Evolutionary conservation across 306 rosid species (phyloP).

Genomic region (Trichosanthes truncata): DNA sequence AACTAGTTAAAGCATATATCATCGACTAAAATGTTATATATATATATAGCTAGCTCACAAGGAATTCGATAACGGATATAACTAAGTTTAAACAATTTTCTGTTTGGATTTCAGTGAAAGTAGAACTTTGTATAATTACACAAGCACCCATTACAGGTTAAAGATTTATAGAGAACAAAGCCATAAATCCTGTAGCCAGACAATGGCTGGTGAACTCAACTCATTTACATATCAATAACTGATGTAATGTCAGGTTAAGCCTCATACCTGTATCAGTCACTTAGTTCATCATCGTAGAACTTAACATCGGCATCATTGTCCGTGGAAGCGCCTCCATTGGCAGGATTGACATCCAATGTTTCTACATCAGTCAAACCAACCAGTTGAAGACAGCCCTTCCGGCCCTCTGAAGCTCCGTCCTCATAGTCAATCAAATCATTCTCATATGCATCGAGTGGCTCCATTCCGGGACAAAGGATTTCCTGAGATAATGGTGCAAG

Average conservation of each 20-base stretch:
- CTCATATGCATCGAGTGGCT: slow-evolving; percentile 48
- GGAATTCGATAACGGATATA: not conserved
- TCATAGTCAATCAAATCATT: slow-evolving; percentile 59
- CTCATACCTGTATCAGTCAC: slow-evolving; percentile 34
- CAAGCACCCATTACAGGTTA: not conserved
- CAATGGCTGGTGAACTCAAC: not conserved
- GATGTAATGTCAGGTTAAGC: slow-evolving; percentile 9
- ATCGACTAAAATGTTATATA: too few species aligned
- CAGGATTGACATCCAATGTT: slow-evolving; percentile 33
- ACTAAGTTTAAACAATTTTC: not conserved
- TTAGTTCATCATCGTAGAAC: slow-evolving; percentile 59
- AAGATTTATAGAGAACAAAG: not conserved
- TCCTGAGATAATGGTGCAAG: slow-evolving; percentile 29
- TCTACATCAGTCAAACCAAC: slow-evolving; percentile 35
- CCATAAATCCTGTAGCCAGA: not conserved
- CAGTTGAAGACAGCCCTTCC: slow-evolving; percentile 49
- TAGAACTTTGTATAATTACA: not conserved
- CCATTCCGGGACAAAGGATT: slow-evolving; percentile 37
- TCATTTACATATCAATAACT: not conserved
- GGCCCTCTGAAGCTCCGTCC: slow-evolving; percentile 34
- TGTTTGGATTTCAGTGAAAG: not conserved
- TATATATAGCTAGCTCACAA: too few species aligned
- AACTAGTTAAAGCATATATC: not conserved
- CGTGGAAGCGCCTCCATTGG: slow-evolving; percentile 36
- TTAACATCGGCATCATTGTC: slow-evolving; percentile 64